phyloP scores from a whole-genome alignment of 495 filamentous ascomycete species.

The Niebla homalea region DNA sequence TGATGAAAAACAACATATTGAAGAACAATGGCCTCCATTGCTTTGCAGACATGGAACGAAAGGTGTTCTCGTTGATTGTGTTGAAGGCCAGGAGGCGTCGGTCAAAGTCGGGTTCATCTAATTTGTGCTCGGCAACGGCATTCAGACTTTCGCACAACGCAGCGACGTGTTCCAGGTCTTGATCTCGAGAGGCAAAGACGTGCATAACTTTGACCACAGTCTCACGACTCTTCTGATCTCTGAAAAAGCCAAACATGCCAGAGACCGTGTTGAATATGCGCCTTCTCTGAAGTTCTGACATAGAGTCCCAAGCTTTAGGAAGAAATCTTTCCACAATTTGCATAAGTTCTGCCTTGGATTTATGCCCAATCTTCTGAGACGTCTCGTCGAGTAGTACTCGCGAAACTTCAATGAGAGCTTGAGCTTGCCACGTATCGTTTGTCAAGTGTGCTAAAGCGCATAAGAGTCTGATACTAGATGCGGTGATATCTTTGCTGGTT shows the following conservation, averaged over 20 bases:
- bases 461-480: slow-evolving; percentile 62
- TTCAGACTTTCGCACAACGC: slow-evolving; percentile 68
- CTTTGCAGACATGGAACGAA: slow-evolving; percentile 45
- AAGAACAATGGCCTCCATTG: slow-evolving; percentile 85
- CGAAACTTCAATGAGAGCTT: slow-evolving; percentile 58
- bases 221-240: slow-evolving; percentile 58
- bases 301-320: slow-evolving; percentile 42
- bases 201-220: slow-evolving; percentile 57
- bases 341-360: slow-evolving; percentile 68
- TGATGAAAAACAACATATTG: slow-evolving; percentile 82
- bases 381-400: slow-evolving; percentile 77
- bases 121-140: slow-evolving; percentile 47
- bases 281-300: slow-evolving; percentile 42
- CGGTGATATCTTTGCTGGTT: slow-evolving; percentile 55
- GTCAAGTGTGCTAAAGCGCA: slow-evolving; percentile 64
- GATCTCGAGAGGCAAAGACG: slow-evolving; percentile 51
- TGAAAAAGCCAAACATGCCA: slow-evolving; percentile 76
- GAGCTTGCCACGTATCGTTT: slow-evolving; percentile 44
- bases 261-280: slow-evolving; percentile 49
- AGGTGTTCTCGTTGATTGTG: slow-evolving; percentile 42
- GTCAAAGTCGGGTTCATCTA: slow-evolving; percentile 81
- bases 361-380: slow-evolving; percentile 61
- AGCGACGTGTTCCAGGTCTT: slow-evolving; percentile 48
- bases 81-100: slow-evolving; percentile 66
- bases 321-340: slow-evolving; percentile 63